phyloP scores from a whole-genome alignment of 1,284 basidiomycete species.

The Melampsora larici-populina region DNA sequence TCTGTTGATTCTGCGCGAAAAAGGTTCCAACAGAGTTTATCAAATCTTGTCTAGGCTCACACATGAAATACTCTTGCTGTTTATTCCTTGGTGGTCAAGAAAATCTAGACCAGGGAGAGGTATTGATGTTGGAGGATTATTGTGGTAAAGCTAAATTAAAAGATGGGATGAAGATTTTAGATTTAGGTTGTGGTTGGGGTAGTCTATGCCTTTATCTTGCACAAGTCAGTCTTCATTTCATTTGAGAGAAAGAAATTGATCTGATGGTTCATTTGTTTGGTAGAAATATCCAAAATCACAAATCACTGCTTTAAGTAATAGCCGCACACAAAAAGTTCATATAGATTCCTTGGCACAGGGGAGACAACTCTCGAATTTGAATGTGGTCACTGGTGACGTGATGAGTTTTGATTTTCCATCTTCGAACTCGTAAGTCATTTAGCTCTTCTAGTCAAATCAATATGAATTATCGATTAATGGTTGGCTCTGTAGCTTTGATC shows the following conservation, averaged over 20 bases:
- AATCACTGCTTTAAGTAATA: slow-evolving; percentile 69
- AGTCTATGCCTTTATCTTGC: slow-evolving; percentile 68
- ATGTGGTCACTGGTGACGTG: slow-evolving; percentile 70
- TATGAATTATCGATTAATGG: background rate
- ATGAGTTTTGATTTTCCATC: slow-evolving; percentile 65
- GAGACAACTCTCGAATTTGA: slow-evolving; percentile 63
- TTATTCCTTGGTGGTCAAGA: slow-evolving; percentile 67
- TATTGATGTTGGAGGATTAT: slow-evolving; percentile 68
- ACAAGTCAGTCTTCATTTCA: slow-evolving; percentile 56
- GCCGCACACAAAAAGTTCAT: slow-evolving; percentile 66
- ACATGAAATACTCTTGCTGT: slow-evolving; percentile 70
- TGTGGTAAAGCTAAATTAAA: slow-evolving; percentile 65
- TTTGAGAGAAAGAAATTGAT: background rate
- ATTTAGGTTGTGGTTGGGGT: slow-evolving; percentile 75
- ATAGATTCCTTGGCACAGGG: slow-evolving; percentile 63
- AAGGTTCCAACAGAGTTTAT: slow-evolving; percentile 69
- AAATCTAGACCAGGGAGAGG: slow-evolving; percentile 67
- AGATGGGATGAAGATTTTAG: slow-evolving; percentile 67
- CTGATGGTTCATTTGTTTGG: background rate
- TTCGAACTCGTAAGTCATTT: slow-evolving; percentile 57
- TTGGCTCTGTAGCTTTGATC: slow-evolving; percentile 62
- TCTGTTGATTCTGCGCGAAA: background rate
- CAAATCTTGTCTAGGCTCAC: slow-evolving; percentile 63
- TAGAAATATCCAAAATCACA: slow-evolving; percentile 69
- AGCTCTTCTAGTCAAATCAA: background rate